phyloP scores from a whole-genome alignment of 768 basidiomycete species.

The Pleurotus pulmonarius region DNA sequence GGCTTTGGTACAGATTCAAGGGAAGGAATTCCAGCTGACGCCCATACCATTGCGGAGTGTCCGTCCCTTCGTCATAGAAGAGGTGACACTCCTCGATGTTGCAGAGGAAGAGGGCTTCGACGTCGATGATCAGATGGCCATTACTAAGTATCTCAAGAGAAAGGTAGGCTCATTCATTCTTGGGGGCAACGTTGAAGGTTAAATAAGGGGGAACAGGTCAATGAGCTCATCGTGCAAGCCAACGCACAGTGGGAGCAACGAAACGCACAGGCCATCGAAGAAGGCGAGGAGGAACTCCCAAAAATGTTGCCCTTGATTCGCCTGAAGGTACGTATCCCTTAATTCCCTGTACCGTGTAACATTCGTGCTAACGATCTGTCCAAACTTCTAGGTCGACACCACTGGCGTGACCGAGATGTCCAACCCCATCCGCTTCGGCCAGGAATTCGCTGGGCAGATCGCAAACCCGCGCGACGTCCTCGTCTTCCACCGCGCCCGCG shows the following conservation, averaged over 20 bases:
- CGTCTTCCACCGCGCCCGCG: slow-evolving; percentile 67
- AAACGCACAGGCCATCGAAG: slow-evolving; percentile 54
- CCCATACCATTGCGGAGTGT: slow-evolving; percentile 89
- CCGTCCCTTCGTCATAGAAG: slow-evolving; percentile 89
- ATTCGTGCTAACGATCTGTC: background rate
- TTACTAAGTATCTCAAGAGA: slow-evolving; percentile 73
- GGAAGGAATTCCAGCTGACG: slow-evolving; percentile 81
- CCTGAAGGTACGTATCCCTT: slow-evolving; percentile 55
- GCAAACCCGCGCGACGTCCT: slow-evolving; percentile 95
- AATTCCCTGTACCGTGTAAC: background rate
- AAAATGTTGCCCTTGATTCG: slow-evolving; percentile 85
- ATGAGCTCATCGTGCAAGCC: slow-evolving; percentile 74
- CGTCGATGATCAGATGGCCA: slow-evolving; percentile 76
- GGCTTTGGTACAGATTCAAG: slow-evolving; percentile 83
- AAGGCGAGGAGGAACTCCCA: slow-evolving; percentile 58
- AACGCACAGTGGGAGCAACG: slow-evolving; percentile 76
- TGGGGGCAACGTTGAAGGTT: background rate
- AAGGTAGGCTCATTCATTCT: slow-evolving; percentile 39
- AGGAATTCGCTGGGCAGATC: slow-evolving; percentile 85
- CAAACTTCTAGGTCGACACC: slow-evolving; percentile 67
- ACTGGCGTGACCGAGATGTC: slow-evolving; percentile 88
- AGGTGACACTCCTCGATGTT: slow-evolving; percentile 68
- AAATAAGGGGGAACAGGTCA: slow-evolving; percentile 47
- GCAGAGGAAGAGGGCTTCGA: slow-evolving; percentile 78
- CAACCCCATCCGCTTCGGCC: slow-evolving; percentile 95